Base-by-base conservation (phyloP, 129 eudicot species). In the Helianthus tuberosus region DNA sequence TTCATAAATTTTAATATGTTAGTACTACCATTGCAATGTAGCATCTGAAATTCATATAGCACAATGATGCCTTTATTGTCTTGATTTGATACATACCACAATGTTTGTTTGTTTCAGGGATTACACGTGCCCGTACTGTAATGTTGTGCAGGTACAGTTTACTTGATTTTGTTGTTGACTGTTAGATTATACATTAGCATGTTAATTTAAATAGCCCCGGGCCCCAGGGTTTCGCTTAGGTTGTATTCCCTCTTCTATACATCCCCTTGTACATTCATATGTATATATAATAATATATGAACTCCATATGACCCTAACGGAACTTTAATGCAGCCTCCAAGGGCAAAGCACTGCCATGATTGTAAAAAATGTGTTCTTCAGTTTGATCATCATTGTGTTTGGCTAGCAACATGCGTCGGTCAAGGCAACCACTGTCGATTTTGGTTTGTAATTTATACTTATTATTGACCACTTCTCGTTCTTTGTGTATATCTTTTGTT, bases 291-390 rank as follows among this genome's bases (percentile, higher is more conserved):
- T 39, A 39, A 39, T 6, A 39, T 39, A 5, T 39, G 7, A 39
- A 43, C 8, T 6, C 47, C 3, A 17, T 12, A 36, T 39, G 58
- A 3, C 10, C 15, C 17, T 76, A n/a, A 48, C 35, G 53, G 17
- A 61, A 49, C 14, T 64, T 71, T 44, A 61, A 82, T 84, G 87
- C 86, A 94, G 99, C 97, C 99, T 73, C 99, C 99, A 73, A 86
- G 99, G 71, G 82, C 91, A 70, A 94, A 94, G 81, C 99, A 94
- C 82, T 94, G 99, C 74, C 96, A 91, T 87, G 97, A 94, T 73
- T 94, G 99, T 86, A 96, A 94, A 85, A 94, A 82, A 82, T 94
- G 99, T 72, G 96, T 94, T 67, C 99, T 94, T 83, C 99, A 91
- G 76, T 94, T 94, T 87, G 99, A 94, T 81, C 99, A 94, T 82